phyloP scores from a whole-genome alignment of 192 early-diverging fungal species.

The Borealophlyctis nickersoniae region DNA sequence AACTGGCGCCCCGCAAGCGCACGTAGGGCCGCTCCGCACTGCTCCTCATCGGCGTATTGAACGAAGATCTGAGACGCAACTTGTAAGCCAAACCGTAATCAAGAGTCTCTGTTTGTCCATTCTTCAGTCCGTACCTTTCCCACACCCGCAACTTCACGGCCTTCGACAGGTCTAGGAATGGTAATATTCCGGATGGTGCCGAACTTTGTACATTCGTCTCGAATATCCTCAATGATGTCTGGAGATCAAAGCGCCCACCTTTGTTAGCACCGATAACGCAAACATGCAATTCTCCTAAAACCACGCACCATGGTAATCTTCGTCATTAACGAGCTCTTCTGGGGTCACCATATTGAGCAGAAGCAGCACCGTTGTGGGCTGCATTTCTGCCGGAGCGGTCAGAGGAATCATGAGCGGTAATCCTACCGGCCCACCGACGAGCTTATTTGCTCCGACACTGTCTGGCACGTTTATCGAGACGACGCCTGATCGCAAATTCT shows the following conservation, averaged over 20 bases:
- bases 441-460: constrained; percentile 71
- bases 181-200: constrained; percentile 74
- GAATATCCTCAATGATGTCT: constrained; percentile 89
- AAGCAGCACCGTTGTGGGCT: constrained; percentile 79
- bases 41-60: constrained; percentile 57
- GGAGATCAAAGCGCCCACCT: too few species aligned
- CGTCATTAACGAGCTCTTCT: constrained; percentile 79
- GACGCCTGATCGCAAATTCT: constrained; percentile 42
- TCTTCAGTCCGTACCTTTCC: constrained; percentile 79
- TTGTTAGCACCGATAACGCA: too few species aligned
- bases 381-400: neutral
- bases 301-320: constrained; percentile 74
- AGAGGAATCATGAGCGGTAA: neutral
- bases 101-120: neutral
- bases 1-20: constrained; percentile 92
- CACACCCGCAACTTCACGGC: constrained; percentile 59
- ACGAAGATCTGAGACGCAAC: constrained; percentile 73
- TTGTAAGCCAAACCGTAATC: neutral
- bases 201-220: constrained; percentile 84
- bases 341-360: constrained; percentile 92
- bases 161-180: constrained; percentile 75
- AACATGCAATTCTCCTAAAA: too few species aligned
- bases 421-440: constrained; percentile 26
- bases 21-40: constrained; percentile 66
- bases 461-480: constrained; percentile 90